Evolutionary conservation across 2,329 filamentous ascomycete species (phyloP), one percentile per base, ranked within the genome.

Genomic region (Trichoderma atroviride): DNA sequence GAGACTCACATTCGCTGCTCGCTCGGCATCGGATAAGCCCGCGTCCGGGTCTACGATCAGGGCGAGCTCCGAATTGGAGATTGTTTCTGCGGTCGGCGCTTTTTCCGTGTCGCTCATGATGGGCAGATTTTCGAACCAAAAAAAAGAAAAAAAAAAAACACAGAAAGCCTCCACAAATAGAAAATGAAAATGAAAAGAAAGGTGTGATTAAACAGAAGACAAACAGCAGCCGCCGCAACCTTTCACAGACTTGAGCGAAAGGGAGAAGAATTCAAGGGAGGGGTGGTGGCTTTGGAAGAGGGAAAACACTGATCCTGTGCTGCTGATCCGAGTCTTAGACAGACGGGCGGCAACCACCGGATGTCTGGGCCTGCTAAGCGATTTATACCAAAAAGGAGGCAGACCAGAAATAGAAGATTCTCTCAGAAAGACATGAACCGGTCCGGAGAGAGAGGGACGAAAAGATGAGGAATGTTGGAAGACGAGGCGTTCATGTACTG

Each of bases 21-120:
- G 85, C 76, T 93, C 91, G 71, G 88, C 88, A 1, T 86, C 85
- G 50, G 84, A 89, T 73, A 92, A 79, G 9, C 88, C 87, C 59
- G 86, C 89, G 78, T 93, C 91, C 7, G 81, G 81, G 64, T 83
- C 79, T 31, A 72, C 72, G 29, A 75, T 69, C 14, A 74, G 80
- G 62, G 76, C 75, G 40, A 75, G 37, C 61, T 80, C 76, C 6
- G 74, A 76, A 14, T 74, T 74, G 59, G 75, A 76, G 22, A 73
- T 76, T 58, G 74, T 76, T n/a, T 78, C 75, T 56, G 74, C 72
- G 9, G 69, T 60, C 31, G 73, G 74, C 61, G 73, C 75, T 53
- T 79, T 78, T 62, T 80, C 79, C 22, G 74, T 65, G 71, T 79
- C 78, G 71, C 74, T 78, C 79, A 80, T 80, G 69, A 47, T 77